Conservation (phyloP, 2,329 filamentous ascomycete genomes). For the Colletotrichum sojae region DNA sequence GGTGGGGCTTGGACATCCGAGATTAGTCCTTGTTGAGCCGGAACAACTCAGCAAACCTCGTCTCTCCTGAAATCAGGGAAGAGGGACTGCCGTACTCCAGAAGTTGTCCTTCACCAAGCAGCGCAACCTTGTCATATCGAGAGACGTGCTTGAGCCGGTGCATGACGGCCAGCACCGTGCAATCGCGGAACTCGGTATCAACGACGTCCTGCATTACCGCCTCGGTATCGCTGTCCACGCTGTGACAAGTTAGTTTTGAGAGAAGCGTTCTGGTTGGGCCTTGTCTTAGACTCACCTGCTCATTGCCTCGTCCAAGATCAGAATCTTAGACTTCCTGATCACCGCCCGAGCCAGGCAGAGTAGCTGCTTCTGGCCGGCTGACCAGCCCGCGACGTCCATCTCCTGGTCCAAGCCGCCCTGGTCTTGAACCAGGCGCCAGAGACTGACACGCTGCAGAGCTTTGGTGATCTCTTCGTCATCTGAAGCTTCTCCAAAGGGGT, state of each 20-base stretch:
- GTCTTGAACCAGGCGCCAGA: constrained; percentile 2
- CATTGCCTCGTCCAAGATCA: constrained; percentile 31
- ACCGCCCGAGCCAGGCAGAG: constrained; percentile 26
- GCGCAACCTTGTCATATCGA: constrained; percentile 41
- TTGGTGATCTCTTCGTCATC: neutral
- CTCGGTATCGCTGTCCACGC: constrained; percentile 44
- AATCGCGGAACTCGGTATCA: constrained; percentile 42
- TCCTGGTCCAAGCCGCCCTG: constrained; percentile 14
- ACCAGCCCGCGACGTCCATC: constrained; percentile 17
- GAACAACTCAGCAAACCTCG: neutral
- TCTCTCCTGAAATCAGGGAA: neutral
- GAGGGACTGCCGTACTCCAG: neutral
- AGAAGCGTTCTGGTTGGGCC: neutral
- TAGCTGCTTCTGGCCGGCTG: constrained; percentile 30
- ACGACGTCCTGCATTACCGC: constrained; percentile 44
- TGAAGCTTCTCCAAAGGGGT: neutral
- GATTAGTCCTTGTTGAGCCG: constrained; percentile 1
- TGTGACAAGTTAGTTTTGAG: neutral
- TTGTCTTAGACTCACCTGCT: neutral
- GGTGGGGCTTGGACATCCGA: no score
- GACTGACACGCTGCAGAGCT: constrained; percentile 1
- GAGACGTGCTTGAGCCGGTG: constrained; percentile 42
- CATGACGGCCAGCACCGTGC: constrained; percentile 44
- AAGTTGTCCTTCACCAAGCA: constrained; percentile 32
- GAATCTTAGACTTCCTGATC: constrained; percentile 6